These are phyloP conservation scores for Sporothrix humicola DNA, from an alignment of 2,329 filamentous ascomycete genomes.

Conservation along the genomic window DNA sequence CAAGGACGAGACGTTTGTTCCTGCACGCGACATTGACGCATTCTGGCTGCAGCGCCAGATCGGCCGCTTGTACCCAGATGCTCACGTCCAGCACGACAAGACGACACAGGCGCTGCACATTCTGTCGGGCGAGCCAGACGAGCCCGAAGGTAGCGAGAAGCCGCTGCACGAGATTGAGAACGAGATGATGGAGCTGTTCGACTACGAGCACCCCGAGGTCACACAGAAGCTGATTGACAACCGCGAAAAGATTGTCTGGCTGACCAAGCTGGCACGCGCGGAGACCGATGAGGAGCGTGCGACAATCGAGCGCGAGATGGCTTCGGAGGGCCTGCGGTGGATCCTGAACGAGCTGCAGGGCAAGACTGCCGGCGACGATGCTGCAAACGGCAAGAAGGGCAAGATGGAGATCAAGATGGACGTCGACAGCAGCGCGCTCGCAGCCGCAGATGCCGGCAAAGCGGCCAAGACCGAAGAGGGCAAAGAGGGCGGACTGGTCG, in stretches of 20 bases:
- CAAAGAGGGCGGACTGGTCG: constrained; percentile 70
- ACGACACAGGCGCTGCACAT: constrained; percentile 83
- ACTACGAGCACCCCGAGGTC: constrained; percentile 93
- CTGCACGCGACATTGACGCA: constrained; percentile 90
- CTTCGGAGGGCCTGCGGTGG: constrained; percentile 80
- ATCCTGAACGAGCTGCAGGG: constrained; percentile 89
- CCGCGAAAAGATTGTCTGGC: constrained; percentile 93
- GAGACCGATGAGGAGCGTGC: constrained; percentile 78
- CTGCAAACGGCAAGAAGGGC: constrained; percentile 62
- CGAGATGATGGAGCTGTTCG: constrained; percentile 96
- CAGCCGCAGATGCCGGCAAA: constrained; percentile 54
- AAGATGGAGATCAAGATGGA: constrained; percentile 96
- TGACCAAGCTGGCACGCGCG: constrained; percentile 82
- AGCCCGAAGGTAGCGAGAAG: constrained; percentile 77
- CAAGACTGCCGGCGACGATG: constrained; percentile 60
- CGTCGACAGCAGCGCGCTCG: constrained; percentile 72
- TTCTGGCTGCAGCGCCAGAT: constrained; percentile 97
- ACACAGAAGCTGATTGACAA: constrained; percentile 92
- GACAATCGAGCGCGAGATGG: constrained; percentile 87
- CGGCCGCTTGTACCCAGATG: constrained; percentile 84
- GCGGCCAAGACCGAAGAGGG: constrained; percentile 54
- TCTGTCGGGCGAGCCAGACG: constrained; percentile 74
- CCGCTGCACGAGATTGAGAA: constrained; percentile 93
- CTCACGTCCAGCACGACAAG: constrained; percentile 92
- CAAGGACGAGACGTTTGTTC: constrained; percentile 67